Base-by-base conservation (phyloP, 345 rosid species). In the Populus nigra region DNA sequence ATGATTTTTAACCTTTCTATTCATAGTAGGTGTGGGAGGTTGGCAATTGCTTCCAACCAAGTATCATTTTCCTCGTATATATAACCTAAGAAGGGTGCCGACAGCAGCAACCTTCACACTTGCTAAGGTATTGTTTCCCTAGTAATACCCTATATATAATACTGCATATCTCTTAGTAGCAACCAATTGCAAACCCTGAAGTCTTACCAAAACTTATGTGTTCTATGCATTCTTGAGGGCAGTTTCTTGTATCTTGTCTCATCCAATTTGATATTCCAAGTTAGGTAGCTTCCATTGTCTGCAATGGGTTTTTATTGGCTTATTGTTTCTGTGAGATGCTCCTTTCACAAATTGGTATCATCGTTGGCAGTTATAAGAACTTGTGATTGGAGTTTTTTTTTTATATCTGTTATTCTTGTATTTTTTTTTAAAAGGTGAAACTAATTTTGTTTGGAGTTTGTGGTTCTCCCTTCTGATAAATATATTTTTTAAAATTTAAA, bases 21-120 rank as follows among this genome's bases (percentile, higher is more conserved):
- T 70, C 2, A 2, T 45, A 81, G 73, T 79, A 79, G 84, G 85
- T 81, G 81, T 38, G 82, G 77, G 79, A 53, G 85, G 83, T 79
- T 77, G 79, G 77, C 20, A 33, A 66, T 77, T 77, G 50, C 76
- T 43, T 35, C 2, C 53, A 38, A 43, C 84, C 78, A 53, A 36
- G 18, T 15, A n/a, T 33, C 29, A 27, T 5, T 41, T 71, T 72
- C 67, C 43, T 69, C 49, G 6, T 1, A 43, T 23, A 20, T 43
- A 71, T 61, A 69, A 20, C 15, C 47, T 68, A 63, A 38, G 71
- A n/a, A 25, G n/a, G 45, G 36, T 33, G 55, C 23, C 70, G 20
- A 25, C 35, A 7, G 41, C 77, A 33, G 43, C 77, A 17, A 68
- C 77, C 65, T 33, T 61, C 45, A 9, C 43, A 39, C 43, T 39